These are phyloP conservation scores for Gossypium mustelinum DNA, from an alignment of 345 rosid species.

Conservation along the genomic window DNA sequence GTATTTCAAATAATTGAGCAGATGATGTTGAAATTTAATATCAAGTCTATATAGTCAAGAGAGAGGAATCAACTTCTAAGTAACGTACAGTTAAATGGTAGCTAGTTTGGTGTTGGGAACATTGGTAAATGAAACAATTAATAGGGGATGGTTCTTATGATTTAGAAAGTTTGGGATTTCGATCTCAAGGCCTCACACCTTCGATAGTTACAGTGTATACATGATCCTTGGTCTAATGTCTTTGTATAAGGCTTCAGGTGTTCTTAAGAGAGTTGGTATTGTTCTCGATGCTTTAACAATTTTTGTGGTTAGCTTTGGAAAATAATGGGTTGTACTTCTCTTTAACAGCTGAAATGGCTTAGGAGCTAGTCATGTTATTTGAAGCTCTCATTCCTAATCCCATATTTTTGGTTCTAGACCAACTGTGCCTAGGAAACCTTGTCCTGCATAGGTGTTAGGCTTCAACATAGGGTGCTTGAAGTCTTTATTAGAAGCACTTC, in stretches of 20 bases:
- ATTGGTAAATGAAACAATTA: background rate
- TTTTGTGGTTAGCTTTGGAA: background rate
- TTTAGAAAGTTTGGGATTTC: background rate
- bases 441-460: background rate
- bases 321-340: background rate
- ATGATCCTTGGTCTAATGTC: background rate
- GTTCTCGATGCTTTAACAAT: background rate
- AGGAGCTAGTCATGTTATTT: background rate
- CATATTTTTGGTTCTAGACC: background rate
- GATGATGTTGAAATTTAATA: background rate
- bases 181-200: background rate
- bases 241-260: background rate
- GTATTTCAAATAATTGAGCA: background rate
- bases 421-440: background rate
- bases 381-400: background rate
- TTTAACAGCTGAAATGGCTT: background rate
- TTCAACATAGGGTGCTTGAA: background rate
- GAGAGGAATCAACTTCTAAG: background rate
- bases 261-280: background rate
- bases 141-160: background rate
- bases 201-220: background rate
- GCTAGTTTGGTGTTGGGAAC: background rate
- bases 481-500: background rate
- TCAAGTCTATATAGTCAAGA: background rate
- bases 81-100: background rate